These are phyloP conservation scores for Phlebiopsis gigantea DNA, from an alignment of 768 basidiomycete genomes.

Conservation along the genomic window DNA sequence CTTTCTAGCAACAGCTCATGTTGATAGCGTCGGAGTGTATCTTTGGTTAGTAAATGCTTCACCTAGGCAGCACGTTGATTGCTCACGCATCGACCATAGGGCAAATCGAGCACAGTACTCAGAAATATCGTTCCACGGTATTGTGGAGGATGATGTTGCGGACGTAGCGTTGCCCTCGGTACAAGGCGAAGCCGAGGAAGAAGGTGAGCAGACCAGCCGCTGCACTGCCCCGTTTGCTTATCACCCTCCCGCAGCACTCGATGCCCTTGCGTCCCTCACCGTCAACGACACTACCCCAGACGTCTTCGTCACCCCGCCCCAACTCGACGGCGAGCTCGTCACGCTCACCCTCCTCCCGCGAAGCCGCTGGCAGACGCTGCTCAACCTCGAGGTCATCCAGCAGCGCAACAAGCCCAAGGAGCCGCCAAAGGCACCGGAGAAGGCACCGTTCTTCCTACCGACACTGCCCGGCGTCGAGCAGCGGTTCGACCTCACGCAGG, in stretches of 20 bases:
- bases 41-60: conserved; percentile 62
- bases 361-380: conserved; percentile 92
- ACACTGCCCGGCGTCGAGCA: conserved; percentile 84
- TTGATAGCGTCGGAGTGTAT: conserved; percentile 90
- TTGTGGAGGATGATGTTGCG: conserved; percentile 69
- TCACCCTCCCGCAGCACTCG: conserved; percentile 46
- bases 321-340: conserved; percentile 85
- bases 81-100: conserved; percentile 37
- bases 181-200: conserved; percentile 77
- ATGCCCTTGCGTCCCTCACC: conserved; percentile 61
- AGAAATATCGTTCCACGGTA: conserved; percentile 74
- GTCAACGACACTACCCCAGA: conserved; percentile 56
- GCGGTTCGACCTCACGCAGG: conserved; percentile 59
- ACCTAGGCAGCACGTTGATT: not conserved
- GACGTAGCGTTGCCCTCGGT: conserved; percentile 77
- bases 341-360: conserved; percentile 91
- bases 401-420: conserved; percentile 97
- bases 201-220: conserved; percentile 41
- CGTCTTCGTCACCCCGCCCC: conserved; percentile 80
- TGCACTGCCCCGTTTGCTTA: not conserved
- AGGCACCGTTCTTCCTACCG: conserved; percentile 96
- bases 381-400: conserved; percentile 93
- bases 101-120: conserved; percentile 94
- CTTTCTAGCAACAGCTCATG: conserved; percentile 92
- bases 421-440: conserved; percentile 89